Conservation (phyloP, 306 rosid genomes). For the Styphnolobium japonicum region DNA sequence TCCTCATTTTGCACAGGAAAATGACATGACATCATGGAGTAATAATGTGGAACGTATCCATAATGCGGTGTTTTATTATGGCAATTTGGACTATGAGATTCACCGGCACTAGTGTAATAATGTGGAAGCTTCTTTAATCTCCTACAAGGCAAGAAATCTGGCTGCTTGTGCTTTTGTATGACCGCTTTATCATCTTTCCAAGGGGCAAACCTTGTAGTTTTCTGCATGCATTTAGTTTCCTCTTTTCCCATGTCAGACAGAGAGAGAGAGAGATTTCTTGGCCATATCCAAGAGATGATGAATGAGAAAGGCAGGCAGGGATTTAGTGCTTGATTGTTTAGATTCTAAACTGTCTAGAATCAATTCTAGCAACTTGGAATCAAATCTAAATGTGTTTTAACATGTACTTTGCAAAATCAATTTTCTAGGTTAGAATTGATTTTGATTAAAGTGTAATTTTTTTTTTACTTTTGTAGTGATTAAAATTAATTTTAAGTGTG, state of each 20-base stretch:
- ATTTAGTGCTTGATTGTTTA: too few relatives aligned
- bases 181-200: conserved; percentile 8
- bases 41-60: background rate
- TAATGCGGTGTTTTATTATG: background rate
- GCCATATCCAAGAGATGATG: background rate
- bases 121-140: conserved; percentile 5
- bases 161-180: background rate
- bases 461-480: too few relatives aligned
- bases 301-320: background rate
- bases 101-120: background rate
- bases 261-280: too few relatives aligned
- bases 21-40: conserved; percentile 6
- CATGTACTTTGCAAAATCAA: too few relatives aligned
- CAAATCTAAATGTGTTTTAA: too few relatives aligned
- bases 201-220: conserved; percentile 17
- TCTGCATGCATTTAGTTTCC: background rate
- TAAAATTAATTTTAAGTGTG: too few relatives aligned
- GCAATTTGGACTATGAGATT: background rate
- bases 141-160: background rate
- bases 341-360: too few relatives aligned
- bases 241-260: background rate
- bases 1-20: background rate
- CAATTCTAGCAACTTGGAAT: too few relatives aligned
- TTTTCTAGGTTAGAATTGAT: too few relatives aligned
- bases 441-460: too few relatives aligned